These are phyloP conservation scores for Blastobotrys persicus DNA, from an alignment of 1,139 yeast species.

Conservation along the genomic window DNA sequence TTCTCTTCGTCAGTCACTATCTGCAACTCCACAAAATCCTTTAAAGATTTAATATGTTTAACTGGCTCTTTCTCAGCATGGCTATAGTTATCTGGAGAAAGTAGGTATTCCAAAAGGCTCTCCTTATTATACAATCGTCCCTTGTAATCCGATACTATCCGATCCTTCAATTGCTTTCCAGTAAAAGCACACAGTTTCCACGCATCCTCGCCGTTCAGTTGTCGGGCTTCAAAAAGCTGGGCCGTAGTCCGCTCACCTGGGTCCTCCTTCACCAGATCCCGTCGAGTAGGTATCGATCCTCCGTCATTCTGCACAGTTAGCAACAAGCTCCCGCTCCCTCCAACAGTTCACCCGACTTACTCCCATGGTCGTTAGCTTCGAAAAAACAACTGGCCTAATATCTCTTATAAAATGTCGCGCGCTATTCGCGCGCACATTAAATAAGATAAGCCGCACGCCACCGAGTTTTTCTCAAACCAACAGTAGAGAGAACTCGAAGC, in stretches of 20 bases:
- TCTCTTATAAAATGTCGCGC: too few relatives aligned
- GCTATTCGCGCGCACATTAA: background rate
- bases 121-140: constrained; percentile 75
- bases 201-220: constrained; percentile 30
- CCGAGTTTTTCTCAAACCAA: background rate
- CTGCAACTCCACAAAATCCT: constrained; percentile 52
- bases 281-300: constrained; percentile 49
- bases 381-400: too few relatives aligned
- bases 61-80: constrained; percentile 32
- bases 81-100: constrained; percentile 39
- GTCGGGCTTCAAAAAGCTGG: constrained; percentile 28
- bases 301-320: constrained; percentile 45
- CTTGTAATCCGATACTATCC: constrained; percentile 66
- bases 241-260: constrained; percentile 29
- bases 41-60: constrained; percentile 47
- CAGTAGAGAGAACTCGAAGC: too few relatives aligned
- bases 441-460: constrained; percentile 6
- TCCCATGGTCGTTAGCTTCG: too few relatives aligned
- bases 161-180: constrained; percentile 42
- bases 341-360: too few relatives aligned
- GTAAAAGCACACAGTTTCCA: constrained; percentile 50
- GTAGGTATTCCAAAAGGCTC: constrained; percentile 55
- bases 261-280: constrained; percentile 40
- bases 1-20: constrained; percentile 28
- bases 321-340: too few relatives aligned